Evolutionary conservation across 2,329 filamentous ascomycete species (phyloP), one percentile per base, ranked within the genome.

Genomic region (Neopestalotiopsis clavispora): DNA sequence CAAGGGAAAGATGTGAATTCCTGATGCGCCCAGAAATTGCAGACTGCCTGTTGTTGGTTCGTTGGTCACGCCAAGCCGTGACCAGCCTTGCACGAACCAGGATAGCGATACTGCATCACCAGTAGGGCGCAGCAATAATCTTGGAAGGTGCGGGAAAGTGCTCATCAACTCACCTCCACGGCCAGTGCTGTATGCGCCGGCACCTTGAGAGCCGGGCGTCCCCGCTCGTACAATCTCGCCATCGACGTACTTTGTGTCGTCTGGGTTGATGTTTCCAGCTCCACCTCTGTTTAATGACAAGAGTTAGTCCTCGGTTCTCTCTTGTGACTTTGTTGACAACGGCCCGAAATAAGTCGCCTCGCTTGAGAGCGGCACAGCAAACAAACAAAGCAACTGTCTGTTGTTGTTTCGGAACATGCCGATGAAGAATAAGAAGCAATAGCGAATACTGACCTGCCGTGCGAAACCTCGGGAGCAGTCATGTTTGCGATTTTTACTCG

Each of bases 191-290:
- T 84, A 89, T 58, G 86, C 85, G 72, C 87, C 88, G 71, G 89
- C 87, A 30, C 84, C 83, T 73, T 90, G 87, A 77, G 84, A 86
- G 71, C 87, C 87, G 75, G 83, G 82, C 3, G 80, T 76, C 64
- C 87, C 88, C 58, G 83, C 75, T 62, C 89, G 87, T 68, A 88
- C 87, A 66, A 91, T 87, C 71, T 88, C 87, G 73, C 89, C 89
- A 72, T 91, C 89, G 71, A 85, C 84, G 75, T 91, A 91, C 72
- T 84, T 75, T 49, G 87, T 90, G 70, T 84, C 78, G 76, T 91
- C 89, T 42, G 80, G 77, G 71, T 83, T 84, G 78, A 91, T 89
- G 79, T 91, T 91, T 74, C 89, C 89, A 23, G 86, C 87, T 73
- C 88, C 88, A 69, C 88, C 88, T 71, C 45, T 52, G 4, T 20